Evolutionary conservation across 257 asterid genomes (phyloP), one percentile per base, ranked within the genome.

Genomic region (Eucommia ulmoides): DNA sequence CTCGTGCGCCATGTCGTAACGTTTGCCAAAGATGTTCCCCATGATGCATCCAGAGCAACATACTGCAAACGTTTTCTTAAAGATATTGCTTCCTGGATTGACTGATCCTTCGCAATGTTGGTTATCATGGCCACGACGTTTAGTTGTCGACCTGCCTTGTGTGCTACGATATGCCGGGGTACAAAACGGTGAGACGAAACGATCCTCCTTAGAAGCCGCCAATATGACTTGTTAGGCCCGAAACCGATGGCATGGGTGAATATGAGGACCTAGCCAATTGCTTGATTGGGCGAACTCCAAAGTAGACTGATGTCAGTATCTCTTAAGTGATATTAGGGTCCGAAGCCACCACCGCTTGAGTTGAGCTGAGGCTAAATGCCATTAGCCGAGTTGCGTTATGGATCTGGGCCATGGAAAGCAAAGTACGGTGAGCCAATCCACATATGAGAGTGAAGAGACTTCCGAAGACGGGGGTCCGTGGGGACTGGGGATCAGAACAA

Each of bases 381-480:
- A 79, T 73, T 49, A 79, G 67, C 26, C 70, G 57, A 3, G 47
- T 57, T 1, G 77, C 75, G 6, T 54, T 56, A 1, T 20, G 52
- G 59, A 52, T 45, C 0, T 65, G 54, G 53, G 86, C 81, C 74
- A 52, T 74, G 64, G 66, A 29, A 0, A 79, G 74, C 0, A 81
- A 77, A 10, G 78, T 67, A 2, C 67, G 79, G 52, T 81, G 92
- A 53, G 92, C 76, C 64, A 80, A 63, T 71, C 91, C 85, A n/a
- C 50, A 71, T 64, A 81, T 77, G 69, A 81, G 57, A 60, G 48
- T 55, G 67, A 72, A 59, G 49, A 81, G 57, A 79, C 83, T 74
- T 10, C 92, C 92, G 1, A 81, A 60, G 17, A 74, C 33, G 18
- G 92, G 92, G 77, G 67, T 29, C 92, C 92, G 0, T 20, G 65